phyloP scores from a whole-genome alignment of 768 basidiomycete species.

The Russula sp. region DNA sequence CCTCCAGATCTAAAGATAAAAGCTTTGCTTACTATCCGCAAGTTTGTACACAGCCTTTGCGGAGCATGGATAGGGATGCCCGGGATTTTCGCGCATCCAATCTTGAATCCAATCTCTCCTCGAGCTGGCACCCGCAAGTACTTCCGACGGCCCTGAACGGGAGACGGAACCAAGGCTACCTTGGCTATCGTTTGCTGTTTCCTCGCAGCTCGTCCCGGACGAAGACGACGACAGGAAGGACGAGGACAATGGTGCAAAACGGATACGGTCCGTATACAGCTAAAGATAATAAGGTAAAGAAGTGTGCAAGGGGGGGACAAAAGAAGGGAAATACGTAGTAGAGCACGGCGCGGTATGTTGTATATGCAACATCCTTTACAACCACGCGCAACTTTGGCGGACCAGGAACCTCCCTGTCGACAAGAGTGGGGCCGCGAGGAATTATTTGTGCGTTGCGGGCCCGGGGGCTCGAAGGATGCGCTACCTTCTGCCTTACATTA shows the following conservation, averaged over 20 bases:
- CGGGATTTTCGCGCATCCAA: conserved; percentile 61
- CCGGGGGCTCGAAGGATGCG: conserved; percentile 44
- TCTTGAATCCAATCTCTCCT: conserved; percentile 69
- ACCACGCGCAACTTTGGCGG: conserved; percentile 54
- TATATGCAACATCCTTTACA: conserved; percentile 56
- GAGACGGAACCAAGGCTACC: conserved; percentile 32
- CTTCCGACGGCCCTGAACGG: conserved; percentile 30
- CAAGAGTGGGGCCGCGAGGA: not conserved
- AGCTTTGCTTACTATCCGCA: conserved; percentile 63
- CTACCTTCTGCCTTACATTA: conserved; percentile 38
- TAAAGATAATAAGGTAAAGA: conserved; percentile 33
- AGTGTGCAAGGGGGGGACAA: not conserved
- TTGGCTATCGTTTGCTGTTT: conserved; percentile 40
- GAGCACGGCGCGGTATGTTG: conserved; percentile 62
- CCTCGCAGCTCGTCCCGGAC: conserved; percentile 17
- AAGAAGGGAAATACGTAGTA: conserved; percentile 59
- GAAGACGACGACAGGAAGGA: conserved; percentile 44
- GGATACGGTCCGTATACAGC: conserved; percentile 83
- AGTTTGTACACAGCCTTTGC: conserved; percentile 82
- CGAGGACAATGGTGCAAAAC: conserved; percentile 82
- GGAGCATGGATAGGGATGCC: conserved; percentile 68
- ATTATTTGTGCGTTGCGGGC: conserved; percentile 29
- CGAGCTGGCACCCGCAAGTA: conserved; percentile 33
- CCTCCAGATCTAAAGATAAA: not conserved
- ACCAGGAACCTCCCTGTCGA: conserved; percentile 30